Evolutionary conservation across 176 grass and related monocot species (phyloP).

Genomic region (bread wheat (Triticum aestivum)): DNA sequence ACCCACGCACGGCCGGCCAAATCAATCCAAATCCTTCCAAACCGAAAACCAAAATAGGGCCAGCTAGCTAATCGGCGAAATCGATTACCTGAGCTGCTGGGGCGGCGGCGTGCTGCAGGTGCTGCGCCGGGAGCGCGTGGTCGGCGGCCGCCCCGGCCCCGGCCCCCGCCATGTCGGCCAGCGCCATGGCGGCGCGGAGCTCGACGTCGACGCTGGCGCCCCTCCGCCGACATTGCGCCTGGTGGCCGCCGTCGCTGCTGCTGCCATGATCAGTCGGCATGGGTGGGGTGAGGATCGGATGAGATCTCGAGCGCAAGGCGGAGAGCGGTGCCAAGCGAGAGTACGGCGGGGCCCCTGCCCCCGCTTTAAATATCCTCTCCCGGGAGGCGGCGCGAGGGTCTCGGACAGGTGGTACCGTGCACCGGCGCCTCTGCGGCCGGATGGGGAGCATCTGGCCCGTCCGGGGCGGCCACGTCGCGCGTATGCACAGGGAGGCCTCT

Average conservation of each 20-base stretch:
- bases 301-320: neutral
- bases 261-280: conserved; percentile 42
- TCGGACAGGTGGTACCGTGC: conserved; percentile 26
- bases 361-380: conserved; percentile 18
- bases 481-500: neutral
- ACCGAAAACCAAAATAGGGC: neutral
- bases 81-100: neutral
- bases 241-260: conserved; percentile 31
- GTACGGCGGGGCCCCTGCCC: neutral
- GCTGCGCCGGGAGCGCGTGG: neutral
- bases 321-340: neutral
- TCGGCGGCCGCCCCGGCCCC: neutral
- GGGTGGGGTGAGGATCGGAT: neutral
- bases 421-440: neutral
- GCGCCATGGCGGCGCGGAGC: conserved; percentile 70
- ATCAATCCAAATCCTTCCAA: neutral
- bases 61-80: neutral
- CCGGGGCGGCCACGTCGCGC: conserved; percentile 25
- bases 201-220: conserved; percentile 56
- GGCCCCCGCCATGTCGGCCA: conserved; percentile 58
- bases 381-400: conserved; percentile 6
- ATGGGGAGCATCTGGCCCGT: conserved; percentile 21
- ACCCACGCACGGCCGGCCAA: neutral
- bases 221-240: conserved; percentile 36
- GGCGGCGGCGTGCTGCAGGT: neutral